Percentiles rank a stretch among this genome's conserved stretches.
These are phyloP conservation scores for Erodium moschatum DNA, from an alignment of 441 rosid species.

Conservation along the genomic window DNA sequence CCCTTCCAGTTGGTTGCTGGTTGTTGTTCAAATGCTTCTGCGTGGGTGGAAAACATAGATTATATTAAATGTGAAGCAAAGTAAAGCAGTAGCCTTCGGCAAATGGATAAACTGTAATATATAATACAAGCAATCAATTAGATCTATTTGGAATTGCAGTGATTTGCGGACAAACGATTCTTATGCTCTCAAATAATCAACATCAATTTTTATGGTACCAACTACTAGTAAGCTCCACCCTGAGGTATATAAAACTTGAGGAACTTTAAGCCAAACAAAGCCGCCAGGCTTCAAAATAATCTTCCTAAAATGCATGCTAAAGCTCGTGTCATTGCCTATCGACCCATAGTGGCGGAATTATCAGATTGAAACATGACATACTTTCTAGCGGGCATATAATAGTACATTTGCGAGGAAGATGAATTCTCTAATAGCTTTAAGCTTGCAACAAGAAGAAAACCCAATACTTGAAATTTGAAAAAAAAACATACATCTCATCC, in stretches of 20 bases:
- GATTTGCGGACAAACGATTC: not conserved
- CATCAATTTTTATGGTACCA: not conserved
- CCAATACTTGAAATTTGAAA: too few relatives aligned
- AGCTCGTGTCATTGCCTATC: not conserved
- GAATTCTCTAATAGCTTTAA: not conserved
- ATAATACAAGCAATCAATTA: not conserved
- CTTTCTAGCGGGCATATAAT: not conserved
- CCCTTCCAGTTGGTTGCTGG: conserved; percentile 73
- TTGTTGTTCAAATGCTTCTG: conserved; percentile 78
- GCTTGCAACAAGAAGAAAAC: not conserved
- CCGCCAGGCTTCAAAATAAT: not conserved
- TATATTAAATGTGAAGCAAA: conserved; percentile 1
- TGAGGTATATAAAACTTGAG: not conserved
- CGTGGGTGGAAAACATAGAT: conserved; percentile 6
- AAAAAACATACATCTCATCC: too few relatives aligned
- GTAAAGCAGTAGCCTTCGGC: not conserved
- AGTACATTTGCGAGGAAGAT: not conserved
- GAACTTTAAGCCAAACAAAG: not conserved
- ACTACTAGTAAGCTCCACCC: not conserved
- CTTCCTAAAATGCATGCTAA: not conserved
- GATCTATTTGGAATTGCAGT: not conserved
- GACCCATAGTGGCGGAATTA: not conserved
- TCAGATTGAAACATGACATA: not conserved
- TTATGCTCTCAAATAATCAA: not conserved
- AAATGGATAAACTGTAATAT: not conserved